These are phyloP conservation scores for Monosporascus sp. DNA, from an alignment of 2,329 filamentous ascomycete species.

Conservation along the genomic window DNA sequence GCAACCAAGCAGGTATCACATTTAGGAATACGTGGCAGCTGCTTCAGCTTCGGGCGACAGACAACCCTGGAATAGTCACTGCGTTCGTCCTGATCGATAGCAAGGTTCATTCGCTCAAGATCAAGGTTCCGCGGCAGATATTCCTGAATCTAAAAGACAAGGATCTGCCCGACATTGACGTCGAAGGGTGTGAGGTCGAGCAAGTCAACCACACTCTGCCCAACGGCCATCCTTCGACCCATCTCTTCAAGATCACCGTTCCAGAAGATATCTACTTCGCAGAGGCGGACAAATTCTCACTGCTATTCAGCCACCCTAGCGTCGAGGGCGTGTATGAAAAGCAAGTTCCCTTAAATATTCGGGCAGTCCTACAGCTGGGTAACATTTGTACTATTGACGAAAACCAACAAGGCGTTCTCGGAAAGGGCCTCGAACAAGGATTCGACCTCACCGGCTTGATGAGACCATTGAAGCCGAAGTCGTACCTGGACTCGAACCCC, in stretches of 20 bases:
- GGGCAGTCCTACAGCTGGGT: constrained; percentile 83
- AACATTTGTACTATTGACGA: constrained; percentile 93
- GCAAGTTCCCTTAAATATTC: constrained; percentile 78
- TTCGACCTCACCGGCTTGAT: constrained; percentile 80
- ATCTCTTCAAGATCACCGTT: constrained; percentile 91
- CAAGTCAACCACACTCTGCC: constrained; percentile 91
- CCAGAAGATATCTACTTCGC: constrained; percentile 82
- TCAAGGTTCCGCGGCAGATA: constrained; percentile 83
- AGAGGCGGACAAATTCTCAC: constrained; percentile 74
- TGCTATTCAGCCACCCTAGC: constrained; percentile 85
- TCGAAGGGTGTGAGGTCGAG: constrained; percentile 81
- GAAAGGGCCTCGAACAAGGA: constrained; percentile 86
- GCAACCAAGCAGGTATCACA: constrained; percentile 83
- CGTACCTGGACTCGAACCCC: constrained; percentile 70
- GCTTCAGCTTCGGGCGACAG: constrained; percentile 76
- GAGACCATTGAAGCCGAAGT: constrained; percentile 54
- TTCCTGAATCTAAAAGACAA: constrained; percentile 88
- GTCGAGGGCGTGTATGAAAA: constrained; percentile 98
- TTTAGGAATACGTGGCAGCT: constrained; percentile 96
- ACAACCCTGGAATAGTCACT: constrained; percentile 77
- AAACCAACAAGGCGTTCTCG: constrained; percentile 80
- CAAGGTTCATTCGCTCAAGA: constrained; percentile 81
- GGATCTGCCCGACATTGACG: constrained; percentile 81
- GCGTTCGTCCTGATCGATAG: constrained; percentile 91
- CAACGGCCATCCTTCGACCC: constrained; percentile 88